Conservation (phyloP, 495 filamentous ascomycete species). For the Lophiotrema nucula region DNA sequence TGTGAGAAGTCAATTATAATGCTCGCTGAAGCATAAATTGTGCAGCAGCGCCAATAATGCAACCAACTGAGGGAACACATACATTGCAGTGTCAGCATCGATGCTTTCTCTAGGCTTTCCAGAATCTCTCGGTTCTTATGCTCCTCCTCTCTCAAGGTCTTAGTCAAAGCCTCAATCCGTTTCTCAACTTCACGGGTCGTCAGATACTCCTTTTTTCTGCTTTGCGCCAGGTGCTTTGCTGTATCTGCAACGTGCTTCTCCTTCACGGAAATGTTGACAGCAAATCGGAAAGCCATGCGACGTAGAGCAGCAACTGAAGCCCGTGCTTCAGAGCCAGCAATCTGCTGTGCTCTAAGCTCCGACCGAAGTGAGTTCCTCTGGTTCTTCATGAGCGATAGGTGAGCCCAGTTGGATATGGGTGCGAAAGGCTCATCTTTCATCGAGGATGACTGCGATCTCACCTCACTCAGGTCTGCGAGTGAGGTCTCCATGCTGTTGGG, state of each 20-base stretch:
- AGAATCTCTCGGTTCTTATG: constrained; percentile 25
- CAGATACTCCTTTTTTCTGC: constrained; percentile 26
- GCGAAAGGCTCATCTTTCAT: constrained; percentile 2
- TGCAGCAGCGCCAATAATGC: no score
- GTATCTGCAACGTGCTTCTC: constrained; percentile 29
- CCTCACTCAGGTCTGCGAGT: background rate
- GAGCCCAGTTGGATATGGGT: constrained; percentile 29
- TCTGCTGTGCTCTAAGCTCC: constrained; percentile 18
- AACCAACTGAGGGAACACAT: no score
- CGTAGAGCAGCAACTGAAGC: constrained; percentile 24
- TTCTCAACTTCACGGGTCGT: constrained; percentile 19
- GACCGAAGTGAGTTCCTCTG: constrained; percentile 22
- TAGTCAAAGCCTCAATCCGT: constrained; percentile 19
- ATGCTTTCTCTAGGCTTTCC: constrained; percentile 24
- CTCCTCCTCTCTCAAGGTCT: constrained; percentile 23
- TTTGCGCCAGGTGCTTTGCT: constrained; percentile 13
- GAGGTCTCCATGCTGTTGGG: background rate
- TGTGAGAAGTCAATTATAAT: constrained; percentile 11
- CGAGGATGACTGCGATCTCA: background rate
- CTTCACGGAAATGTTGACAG: constrained; percentile 34
- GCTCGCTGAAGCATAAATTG: no score
- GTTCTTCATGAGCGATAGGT: constrained; percentile 29
- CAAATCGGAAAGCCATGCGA: constrained; percentile 29
- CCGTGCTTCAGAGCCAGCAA: constrained; percentile 21
- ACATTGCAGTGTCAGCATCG: constrained; percentile 31